Conservation (phyloP, 2,329 filamentous ascomycete species). For the Colletotrichum cordylinicola region DNA sequence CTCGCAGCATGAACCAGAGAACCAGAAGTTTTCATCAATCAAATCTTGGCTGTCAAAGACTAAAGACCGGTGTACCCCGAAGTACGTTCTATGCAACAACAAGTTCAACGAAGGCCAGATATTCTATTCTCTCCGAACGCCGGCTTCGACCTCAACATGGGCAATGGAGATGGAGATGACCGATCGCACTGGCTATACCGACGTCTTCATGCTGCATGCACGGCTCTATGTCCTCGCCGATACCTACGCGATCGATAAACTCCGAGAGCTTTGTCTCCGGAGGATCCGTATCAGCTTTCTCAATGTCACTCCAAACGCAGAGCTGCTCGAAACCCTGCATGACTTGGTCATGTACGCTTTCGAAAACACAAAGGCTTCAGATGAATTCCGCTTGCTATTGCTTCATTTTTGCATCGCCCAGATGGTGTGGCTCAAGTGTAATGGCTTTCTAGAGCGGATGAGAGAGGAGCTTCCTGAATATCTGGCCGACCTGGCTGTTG, state of each 20-base stretch:
- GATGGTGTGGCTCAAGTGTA: neutral
- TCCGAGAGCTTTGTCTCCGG: neutral
- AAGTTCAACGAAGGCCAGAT: neutral
- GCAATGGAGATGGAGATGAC: neutral
- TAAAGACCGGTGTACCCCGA: neutral
- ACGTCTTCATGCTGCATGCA: neutral
- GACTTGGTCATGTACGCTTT: neutral
- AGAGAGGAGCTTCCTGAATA: neutral
- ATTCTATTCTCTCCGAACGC: neutral
- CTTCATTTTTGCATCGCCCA: neutral
- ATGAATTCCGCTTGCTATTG: neutral
- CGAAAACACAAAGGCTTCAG: neutral
- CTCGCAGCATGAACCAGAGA: neutral
- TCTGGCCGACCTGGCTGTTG: neutral
- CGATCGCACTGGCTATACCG: neutral
- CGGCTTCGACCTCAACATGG: neutral
- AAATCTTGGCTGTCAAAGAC: neutral
- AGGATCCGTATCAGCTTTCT: neutral
- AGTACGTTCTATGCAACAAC: neutral
- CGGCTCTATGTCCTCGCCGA: neutral
- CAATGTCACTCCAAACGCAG: neutral
- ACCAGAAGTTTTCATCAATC: neutral
- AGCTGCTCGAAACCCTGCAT: neutral
- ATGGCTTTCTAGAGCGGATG: neutral
- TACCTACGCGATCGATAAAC: neutral